phyloP scores from a whole-genome alignment of 106 monocot genomes.

The Posidonia australis region DNA sequence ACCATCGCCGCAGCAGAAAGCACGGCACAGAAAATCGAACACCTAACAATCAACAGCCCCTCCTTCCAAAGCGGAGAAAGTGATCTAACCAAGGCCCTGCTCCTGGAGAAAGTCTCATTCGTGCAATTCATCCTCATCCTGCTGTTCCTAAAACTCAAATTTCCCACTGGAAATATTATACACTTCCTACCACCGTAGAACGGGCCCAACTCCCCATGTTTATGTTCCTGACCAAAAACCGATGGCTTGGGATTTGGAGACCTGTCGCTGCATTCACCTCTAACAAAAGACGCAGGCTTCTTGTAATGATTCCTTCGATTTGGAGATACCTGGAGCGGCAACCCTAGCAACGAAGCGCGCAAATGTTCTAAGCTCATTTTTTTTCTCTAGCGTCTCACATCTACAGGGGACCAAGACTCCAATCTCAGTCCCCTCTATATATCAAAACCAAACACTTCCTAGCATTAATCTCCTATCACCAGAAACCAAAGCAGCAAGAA shows the following conservation, averaged over 20 bases:
- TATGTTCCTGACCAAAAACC: constrained; percentile 13
- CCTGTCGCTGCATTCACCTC: constrained; percentile 4
- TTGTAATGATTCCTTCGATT: constrained; percentile 11
- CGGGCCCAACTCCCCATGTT: not conserved
- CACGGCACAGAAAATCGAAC: constrained; percentile 63
- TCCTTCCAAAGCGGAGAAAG: constrained; percentile 62
- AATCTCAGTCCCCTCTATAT: constrained; percentile 6
- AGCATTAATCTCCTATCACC: not conserved
- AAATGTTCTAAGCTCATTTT: constrained; percentile 35
- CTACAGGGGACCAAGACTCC: constrained; percentile 12
- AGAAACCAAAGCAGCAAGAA: not conserved
- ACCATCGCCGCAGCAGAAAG: constrained; percentile 62
- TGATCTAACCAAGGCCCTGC: constrained; percentile 29
- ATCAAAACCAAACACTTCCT: not conserved
- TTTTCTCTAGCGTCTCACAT: not conserved
- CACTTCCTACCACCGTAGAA: not conserved
- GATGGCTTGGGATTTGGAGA: constrained; percentile 6
- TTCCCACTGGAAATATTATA: constrained; percentile 13
- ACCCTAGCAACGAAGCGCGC: constrained; percentile 33
- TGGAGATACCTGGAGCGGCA: constrained; percentile 18
- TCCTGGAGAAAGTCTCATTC: constrained; percentile 31
- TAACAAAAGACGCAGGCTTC: constrained; percentile 1
- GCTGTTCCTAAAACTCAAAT: constrained; percentile 15
- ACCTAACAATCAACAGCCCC: constrained; percentile 62
- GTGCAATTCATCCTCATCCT: constrained; percentile 32